Percentiles rank a stretch among this genome's conserved stretches.
These are phyloP conservation scores for Garcia nutans DNA, from an alignment of 345 rosid species.

Conservation along the genomic window DNA sequence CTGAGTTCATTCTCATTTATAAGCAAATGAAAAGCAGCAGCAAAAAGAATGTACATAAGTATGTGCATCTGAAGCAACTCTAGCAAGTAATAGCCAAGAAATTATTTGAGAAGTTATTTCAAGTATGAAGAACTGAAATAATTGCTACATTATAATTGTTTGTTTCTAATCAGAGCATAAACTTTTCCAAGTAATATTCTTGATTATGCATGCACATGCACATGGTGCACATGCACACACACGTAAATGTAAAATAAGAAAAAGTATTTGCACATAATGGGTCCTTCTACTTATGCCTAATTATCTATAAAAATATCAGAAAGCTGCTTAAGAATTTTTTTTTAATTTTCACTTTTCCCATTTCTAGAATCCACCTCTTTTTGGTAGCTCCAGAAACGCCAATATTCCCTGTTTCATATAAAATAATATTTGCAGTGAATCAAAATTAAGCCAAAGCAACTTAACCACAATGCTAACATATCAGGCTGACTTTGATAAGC, in stretches of 20 bases:
- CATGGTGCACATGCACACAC: too few relatives aligned
- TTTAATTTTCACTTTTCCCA: background rate
- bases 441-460: background rate
- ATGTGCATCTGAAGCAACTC: conserved; percentile 2
- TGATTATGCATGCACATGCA: too few relatives aligned
- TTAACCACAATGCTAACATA: background rate
- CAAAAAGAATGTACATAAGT: background rate
- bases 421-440: background rate
- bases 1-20: conserved; percentile 48
- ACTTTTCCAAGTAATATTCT: background rate
- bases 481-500: background rate
- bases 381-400: background rate
- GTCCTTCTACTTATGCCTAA: background rate
- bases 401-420: background rate
- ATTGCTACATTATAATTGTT: background rate
- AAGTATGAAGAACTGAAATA: conserved; percentile 2
- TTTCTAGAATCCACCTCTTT: background rate
- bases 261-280: background rate
- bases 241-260: background rate
- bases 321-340: background rate
- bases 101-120: background rate
- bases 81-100: background rate
- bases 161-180: background rate
- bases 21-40: conserved; percentile 20
- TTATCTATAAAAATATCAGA: background rate